Evolutionary conservation across 352 stramenopile species (phyloP), one percentile per base, ranked within the genome.

Genomic region (Globisporangium solare): DNA sequence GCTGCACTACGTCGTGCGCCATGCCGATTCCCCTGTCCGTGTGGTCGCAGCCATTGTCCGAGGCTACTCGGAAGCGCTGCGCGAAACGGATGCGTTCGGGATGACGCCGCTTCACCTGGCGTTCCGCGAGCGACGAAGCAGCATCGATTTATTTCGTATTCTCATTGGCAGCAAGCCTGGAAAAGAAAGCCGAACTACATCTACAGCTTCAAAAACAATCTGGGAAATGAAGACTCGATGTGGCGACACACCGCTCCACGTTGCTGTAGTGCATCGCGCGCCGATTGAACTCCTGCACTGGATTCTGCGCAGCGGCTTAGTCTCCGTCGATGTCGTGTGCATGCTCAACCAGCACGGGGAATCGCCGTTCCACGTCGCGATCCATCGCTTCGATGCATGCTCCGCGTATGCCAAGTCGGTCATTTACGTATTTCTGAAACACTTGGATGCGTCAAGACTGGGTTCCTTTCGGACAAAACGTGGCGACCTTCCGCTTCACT

Each of bases 61-160:
- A 4, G 76, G 70, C 0, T 76, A 77, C 43, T 54, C 46, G 0
- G 73, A 86, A 4, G 81, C 74, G 6, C 58, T 85, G 32, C 17
- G 18, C n/a, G 53, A 64, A 10, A 47, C 31, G 4, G 80, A 91
- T 57, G 68, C 66, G 17, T 83, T 77, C 52, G 78, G 74, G 7
- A 81, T 86, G 60, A 87, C 74, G 12, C 81, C 81, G 13, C 48
- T 89, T 39, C 81, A 91, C 50, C 58, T 88, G 2, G 76, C 71
- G 10, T 70, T 87, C 8, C 78, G 74, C 8, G 73, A 81, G 41
- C 60, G 66, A 17, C 64, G 68, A 13, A 54, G 58, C 0, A 63
- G 21, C 14, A 15, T 68, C 0, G 48, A 64, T 18, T 8, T 86
- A 17, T 5, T 81, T 0, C 12, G 60, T 13, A 46, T 84, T 1